phyloP scores from a whole-genome alignment of 2,329 filamentous ascomycete species.

The Xylariaceae sp. region DNA sequence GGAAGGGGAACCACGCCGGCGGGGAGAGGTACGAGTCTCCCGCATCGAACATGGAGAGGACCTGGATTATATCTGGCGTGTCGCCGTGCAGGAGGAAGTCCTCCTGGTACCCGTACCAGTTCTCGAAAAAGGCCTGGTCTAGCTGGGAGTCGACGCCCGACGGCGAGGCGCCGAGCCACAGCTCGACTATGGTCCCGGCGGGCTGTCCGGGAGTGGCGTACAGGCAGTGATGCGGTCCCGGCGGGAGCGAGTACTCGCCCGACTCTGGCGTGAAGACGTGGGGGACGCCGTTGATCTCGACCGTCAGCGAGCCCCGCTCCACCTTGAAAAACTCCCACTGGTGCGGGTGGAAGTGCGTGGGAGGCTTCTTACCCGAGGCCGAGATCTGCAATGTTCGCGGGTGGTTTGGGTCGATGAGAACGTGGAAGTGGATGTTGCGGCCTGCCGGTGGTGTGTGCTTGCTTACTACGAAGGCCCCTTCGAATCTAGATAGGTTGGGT shows the following conservation, averaged over 20 bases:
- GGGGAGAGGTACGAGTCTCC: no score
- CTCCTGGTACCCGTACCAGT: conserved; percentile 36
- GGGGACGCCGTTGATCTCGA: not conserved
- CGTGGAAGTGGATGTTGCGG: not conserved
- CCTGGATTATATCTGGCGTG: conserved; percentile 19
- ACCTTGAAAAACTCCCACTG: conserved; percentile 1
- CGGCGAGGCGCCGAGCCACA: not conserved
- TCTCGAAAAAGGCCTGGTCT: conserved; percentile 25
- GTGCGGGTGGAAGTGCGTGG: not conserved
- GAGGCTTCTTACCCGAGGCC: not conserved
- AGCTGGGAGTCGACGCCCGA: conserved; percentile 1
- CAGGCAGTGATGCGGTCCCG: conserved; percentile 1
- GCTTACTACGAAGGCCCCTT: not conserved
- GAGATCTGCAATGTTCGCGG: not conserved
- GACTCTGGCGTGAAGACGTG: not conserved
- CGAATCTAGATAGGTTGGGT: not conserved
- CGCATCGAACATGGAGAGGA: no score
- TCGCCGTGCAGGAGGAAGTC: conserved; percentile 4
- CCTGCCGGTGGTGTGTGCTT: not conserved
- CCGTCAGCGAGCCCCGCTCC: not conserved
- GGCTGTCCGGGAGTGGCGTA: not conserved
- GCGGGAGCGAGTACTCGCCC: not conserved
- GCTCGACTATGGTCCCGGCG: not conserved
- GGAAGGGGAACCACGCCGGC: no score
- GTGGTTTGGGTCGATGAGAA: not conserved